Evolutionary conservation across 2,329 filamentous ascomycete genomes (phyloP).

Genomic region (Trichoderma sp.): DNA sequence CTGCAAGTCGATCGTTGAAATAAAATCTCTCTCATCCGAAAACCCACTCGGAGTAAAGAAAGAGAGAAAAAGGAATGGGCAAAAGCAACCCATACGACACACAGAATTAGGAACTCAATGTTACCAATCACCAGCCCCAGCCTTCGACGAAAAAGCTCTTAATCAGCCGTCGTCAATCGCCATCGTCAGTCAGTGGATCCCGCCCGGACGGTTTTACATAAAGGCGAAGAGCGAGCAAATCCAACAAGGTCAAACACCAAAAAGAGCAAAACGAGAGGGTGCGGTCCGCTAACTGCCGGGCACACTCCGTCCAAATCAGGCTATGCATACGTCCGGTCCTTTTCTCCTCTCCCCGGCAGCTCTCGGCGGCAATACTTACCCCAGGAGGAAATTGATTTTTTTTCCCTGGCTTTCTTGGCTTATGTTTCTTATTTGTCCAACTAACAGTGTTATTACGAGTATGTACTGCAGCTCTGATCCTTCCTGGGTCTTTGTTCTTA

Average conservation of each 20-base stretch:
- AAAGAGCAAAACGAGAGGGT: not conserved
- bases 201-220: not conserved
- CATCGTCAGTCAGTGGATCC: conserved; percentile 1
- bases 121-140: not conserved
- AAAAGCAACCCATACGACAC: not conserved
- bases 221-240: conserved; percentile 10
- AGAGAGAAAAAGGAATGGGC: too few species aligned
- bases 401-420: not conserved
- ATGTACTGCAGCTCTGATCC: not conserved
- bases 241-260: not conserved
- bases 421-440: not conserved
- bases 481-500: not conserved
- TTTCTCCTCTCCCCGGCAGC: not conserved
- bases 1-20: not conserved
- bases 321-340: not conserved
- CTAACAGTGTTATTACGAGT: not conserved
- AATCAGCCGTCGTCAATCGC: not conserved
- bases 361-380: not conserved
- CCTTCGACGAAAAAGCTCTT: not conserved
- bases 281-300: not conserved
- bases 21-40: not conserved
- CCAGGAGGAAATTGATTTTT: not conserved
- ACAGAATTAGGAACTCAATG: not conserved
- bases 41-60: not conserved
- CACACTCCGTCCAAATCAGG: not conserved